phyloP scores from a whole-genome alignment of 345 rosid genomes.

The Salix exigua region DNA sequence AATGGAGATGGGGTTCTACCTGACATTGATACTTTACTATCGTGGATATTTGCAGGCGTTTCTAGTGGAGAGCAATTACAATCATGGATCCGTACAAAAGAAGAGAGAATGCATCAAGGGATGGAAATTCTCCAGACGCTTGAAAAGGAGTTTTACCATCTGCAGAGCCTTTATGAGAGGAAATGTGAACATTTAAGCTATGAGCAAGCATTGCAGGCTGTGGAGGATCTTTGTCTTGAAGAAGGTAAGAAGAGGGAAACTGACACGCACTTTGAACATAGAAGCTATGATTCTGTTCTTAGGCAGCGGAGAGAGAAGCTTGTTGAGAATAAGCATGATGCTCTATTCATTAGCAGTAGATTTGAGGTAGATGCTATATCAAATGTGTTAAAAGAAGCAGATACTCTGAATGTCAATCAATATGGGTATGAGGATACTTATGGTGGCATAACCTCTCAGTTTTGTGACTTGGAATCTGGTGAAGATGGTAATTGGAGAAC shows the following conservation, averaged over 20 bases:
- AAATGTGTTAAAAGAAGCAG: constrained; percentile 74
- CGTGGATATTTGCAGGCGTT: constrained; percentile 85
- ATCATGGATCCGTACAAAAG: constrained; percentile 62
- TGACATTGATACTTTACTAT: constrained; percentile 52
- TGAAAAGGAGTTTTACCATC: constrained; percentile 71
- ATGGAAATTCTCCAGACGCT: constrained; percentile 67
- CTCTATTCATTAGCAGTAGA: constrained; percentile 37
- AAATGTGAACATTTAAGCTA: constrained; percentile 74
- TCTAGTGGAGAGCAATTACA: constrained; percentile 61
- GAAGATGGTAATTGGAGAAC: constrained; percentile 71
- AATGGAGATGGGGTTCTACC: constrained; percentile 31
- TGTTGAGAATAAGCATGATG: constrained; percentile 50
- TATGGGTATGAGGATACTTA: constrained; percentile 64
- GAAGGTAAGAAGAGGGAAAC: constrained; percentile 77
- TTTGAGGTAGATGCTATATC: constrained; percentile 71
- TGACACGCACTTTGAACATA: constrained; percentile 43
- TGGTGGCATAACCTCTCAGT: constrained; percentile 55
- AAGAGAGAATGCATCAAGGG: constrained; percentile 72
- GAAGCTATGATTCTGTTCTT: constrained; percentile 61
- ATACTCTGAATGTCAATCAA: constrained; percentile 61
- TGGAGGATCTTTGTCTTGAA: constrained; percentile 79
- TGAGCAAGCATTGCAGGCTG: constrained; percentile 76
- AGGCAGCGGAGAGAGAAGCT: constrained; percentile 70
- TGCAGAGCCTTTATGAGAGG: constrained; percentile 78
- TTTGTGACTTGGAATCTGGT: constrained; percentile 83